Percentiles rank a stretch among this genome's conserved stretches.
Conservation (phyloP, 768 basidiomycete species). For the Phylloporus arenicola region DNA sequence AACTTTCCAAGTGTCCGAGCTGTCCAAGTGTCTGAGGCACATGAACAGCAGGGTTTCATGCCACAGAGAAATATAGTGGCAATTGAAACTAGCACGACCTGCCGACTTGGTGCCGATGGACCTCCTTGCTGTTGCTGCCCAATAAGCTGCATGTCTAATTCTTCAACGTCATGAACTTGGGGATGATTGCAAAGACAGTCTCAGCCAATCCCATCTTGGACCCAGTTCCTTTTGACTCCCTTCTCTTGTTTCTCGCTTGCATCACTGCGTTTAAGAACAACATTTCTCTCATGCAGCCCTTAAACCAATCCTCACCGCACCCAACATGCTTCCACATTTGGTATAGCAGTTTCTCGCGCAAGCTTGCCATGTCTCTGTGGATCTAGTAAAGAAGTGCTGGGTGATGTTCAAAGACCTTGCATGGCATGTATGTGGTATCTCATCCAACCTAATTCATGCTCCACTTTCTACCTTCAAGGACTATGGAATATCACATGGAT, state of each 20-base stretch:
- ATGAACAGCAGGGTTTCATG: too few species aligned
- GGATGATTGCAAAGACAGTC: too few species aligned
- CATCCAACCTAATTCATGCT: too few species aligned
- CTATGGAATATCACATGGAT: background rate
- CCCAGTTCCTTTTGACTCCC: background rate
- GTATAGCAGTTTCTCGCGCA: background rate
- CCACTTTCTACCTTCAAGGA: background rate
- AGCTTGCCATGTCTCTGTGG: background rate
- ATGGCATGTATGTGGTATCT: background rate
- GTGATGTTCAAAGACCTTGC: background rate
- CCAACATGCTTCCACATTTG: background rate
- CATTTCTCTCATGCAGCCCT: background rate
- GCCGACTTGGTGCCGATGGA: too few species aligned
- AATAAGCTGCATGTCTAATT: too few species aligned
- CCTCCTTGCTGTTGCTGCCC: too few species aligned
- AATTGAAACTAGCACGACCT: too few species aligned
- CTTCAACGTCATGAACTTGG: too few species aligned
- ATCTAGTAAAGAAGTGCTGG: background rate
- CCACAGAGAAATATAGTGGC: too few species aligned
- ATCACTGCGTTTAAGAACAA: background rate
- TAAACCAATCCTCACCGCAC: background rate
- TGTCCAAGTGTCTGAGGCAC: too few species aligned
- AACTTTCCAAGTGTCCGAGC: too few species aligned
- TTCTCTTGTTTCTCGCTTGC: background rate
- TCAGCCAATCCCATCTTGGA: background rate